Conservation (phyloP, 345 rosid genomes). For the Syzygium oleosum region DNA sequence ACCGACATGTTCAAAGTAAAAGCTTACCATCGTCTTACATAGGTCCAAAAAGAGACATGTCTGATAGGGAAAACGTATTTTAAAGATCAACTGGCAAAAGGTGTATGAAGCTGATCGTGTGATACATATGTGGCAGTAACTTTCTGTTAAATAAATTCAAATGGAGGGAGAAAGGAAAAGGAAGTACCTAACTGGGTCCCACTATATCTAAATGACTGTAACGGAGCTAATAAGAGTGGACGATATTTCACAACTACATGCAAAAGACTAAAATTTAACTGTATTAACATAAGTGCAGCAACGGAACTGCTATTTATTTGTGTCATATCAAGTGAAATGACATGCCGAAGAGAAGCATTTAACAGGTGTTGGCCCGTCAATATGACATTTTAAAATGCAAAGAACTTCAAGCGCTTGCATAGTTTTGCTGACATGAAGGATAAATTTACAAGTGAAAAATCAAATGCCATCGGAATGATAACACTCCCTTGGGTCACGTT, state of each 20-base stretch:
- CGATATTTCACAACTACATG: neutral
- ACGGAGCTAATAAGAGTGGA: neutral
- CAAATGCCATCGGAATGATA: neutral
- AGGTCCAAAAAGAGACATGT: neutral
- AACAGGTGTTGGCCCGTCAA: neutral
- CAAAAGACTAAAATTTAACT: neutral
- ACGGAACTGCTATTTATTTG: neutral
- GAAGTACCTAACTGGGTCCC: neutral
- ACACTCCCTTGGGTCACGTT: neutral
- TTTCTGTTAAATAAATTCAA: neutral
- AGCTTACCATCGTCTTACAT: neutral
- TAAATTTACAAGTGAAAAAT: neutral
- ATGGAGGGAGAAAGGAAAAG: neutral
- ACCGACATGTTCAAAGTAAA: neutral
- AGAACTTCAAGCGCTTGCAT: neutral
- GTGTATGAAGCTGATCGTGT: neutral
- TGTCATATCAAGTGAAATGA: neutral
- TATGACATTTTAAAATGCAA: neutral
- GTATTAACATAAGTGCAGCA: neutral
- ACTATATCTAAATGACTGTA: neutral
- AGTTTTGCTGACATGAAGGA: neutral
- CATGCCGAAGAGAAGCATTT: neutral
- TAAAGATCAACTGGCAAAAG: neutral
- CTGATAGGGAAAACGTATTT: neutral
- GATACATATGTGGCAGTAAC: neutral